Base-by-base conservation (phyloP, 116 monocot species). In the Posidonia oceanica region DNA sequence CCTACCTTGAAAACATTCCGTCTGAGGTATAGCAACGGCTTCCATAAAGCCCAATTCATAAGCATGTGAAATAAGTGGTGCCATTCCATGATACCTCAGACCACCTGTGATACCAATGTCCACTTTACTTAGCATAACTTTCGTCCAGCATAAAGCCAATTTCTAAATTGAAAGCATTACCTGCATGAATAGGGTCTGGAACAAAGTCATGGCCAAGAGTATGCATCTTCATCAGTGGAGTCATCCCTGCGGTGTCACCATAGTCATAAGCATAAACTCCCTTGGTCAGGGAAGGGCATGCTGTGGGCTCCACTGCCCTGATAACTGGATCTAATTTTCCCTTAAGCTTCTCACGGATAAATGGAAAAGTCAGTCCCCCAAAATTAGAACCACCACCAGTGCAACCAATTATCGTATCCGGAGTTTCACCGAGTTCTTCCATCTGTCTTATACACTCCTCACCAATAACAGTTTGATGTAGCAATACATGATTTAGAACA, bases 141-240 rank as follows among this genome's bases (percentile, higher is more conserved):
- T 64, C 16, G n/a, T 37, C n/a, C 13, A 62, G 14, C 21, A 7
- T 51, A 48, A 42, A 48, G 51, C 4, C 18, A 21, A 42, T 15
- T 12, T 54, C 7, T 20, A 29, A 40, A 70, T 23, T 12, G 42
- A 37, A 52, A 48, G 48, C 16, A 5, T 14, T 64, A 84, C 91
- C 88, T 68, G 92, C 88, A 75, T 92, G 91, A 72, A 88, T 92
- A 14, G 85, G 91, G 54, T 92, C 91, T 3, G 88, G 91, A 69
- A 92, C 73, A 71, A 92, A 92, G 52, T 82, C 80, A 82, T 92
- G 88, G 3, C 88, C 91, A 52, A 92, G 91, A 16, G 91, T 85
- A 42, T 92, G 91, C 91, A 92, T 88, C 81, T 92, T 88, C 88
- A 92, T 80, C 71, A 92, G 69, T 10, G 91, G 91, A 4, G 91